These are phyloP conservation scores for Cryphonectria carpinicola DNA, from an alignment of 2,329 filamentous ascomycete genomes.

Conservation along the genomic window DNA sequence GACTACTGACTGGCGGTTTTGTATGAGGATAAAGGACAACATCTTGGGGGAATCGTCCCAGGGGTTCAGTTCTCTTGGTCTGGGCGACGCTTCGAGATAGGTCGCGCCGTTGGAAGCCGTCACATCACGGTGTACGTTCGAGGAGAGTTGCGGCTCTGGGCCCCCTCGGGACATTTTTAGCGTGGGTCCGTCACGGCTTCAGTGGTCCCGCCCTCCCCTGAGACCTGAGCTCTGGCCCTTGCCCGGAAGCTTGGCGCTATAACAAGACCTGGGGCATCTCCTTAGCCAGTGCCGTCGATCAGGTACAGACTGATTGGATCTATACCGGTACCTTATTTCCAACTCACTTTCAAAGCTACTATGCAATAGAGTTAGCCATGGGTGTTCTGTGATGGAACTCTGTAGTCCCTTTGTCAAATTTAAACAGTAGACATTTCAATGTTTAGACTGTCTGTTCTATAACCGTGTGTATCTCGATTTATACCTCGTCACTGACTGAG, in stretches of 20 bases:
- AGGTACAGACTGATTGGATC: not conserved
- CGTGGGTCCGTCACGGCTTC: slow-evolving; percentile 16
- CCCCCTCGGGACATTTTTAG: slow-evolving; percentile 19
- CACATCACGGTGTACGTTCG: slow-evolving; percentile 18
- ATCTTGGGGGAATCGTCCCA: slow-evolving; percentile 43
- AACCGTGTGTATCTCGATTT: not conserved
- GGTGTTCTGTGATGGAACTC: not conserved
- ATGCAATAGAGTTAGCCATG: not conserved
- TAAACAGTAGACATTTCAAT: not conserved
- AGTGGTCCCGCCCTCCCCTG: slow-evolving; percentile 10
- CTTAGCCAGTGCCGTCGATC: slow-evolving; percentile 8
- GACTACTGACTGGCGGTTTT: slow-evolving; percentile 76
- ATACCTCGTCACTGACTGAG: not conserved
- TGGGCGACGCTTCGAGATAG: slow-evolving; percentile 20
- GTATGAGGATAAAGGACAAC: slow-evolving; percentile 87
- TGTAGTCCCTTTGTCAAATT: not conserved
- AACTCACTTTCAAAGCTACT: too few relatives aligned
- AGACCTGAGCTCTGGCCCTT: not conserved
- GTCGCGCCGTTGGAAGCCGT: slow-evolving; percentile 10
- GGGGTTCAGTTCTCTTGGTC: not conserved
- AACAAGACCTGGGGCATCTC: not conserved
- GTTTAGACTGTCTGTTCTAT: not conserved
- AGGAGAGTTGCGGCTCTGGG: slow-evolving; percentile 23
- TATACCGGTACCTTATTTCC: too few relatives aligned
- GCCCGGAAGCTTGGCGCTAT: slow-evolving; percentile 19